Evolutionary conservation across 306 rosid species (phyloP).

Genomic region (Dicorynia guianensis): DNA sequence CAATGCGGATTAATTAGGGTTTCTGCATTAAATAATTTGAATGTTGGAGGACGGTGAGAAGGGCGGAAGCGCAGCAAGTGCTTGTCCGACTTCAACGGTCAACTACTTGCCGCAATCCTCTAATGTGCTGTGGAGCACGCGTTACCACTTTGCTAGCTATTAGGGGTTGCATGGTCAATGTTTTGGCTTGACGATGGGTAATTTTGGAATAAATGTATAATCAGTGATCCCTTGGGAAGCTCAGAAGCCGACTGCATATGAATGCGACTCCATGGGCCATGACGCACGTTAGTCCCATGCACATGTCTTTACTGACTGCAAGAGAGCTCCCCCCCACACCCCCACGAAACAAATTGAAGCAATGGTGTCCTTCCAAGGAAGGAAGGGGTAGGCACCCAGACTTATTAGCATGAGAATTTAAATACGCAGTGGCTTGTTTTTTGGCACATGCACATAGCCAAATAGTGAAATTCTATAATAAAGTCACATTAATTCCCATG

Average conservation of each 20-base stretch:
- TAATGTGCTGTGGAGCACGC: not conserved
- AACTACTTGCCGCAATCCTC: conserved; percentile 12
- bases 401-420: no score
- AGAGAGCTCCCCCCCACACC: not conserved
- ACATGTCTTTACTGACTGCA: not conserved
- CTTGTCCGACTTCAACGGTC: conserved; percentile 46
- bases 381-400: no score
- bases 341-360: not conserved
- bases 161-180: no score
- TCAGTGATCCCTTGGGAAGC: not conserved
- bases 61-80: not conserved
- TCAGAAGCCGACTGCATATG: not conserved
- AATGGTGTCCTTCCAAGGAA: no score
- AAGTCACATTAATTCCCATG: no score
- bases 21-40: not conserved
- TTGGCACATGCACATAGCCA: no score
- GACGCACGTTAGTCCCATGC: not conserved
- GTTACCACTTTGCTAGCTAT: no score
- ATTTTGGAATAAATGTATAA: not conserved
- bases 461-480: no score
- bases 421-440: no score
- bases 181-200: not conserved
- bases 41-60: not conserved
- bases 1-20: no score
- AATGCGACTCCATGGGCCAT: not conserved